phyloP scores from a whole-genome alignment of 129 eudicot genomes.

The Arctium minus region DNA sequence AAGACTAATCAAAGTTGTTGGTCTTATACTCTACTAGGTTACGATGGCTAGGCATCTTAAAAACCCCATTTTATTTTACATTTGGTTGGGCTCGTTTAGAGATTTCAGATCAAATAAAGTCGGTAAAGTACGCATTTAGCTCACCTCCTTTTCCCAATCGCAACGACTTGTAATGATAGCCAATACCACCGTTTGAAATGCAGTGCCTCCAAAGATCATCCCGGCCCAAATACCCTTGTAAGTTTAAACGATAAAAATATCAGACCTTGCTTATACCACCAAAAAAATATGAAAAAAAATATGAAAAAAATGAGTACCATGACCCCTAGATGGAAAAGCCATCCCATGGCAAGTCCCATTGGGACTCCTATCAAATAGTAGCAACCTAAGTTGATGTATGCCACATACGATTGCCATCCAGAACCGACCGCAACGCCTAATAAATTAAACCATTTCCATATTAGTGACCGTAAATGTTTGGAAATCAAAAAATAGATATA shows the following conservation, averaged over 20 bases:
- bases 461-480: not conserved
- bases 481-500: not conserved
- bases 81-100: not conserved
- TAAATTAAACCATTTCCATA: not conserved
- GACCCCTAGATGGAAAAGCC: slow-evolving; percentile 74
- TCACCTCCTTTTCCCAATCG: slow-evolving; percentile 89
- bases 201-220: slow-evolving; percentile 99
- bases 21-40: not conserved
- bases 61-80: not conserved
- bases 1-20: not conserved
- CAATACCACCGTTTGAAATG: slow-evolving; percentile 64
- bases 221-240: slow-evolving; percentile 92
- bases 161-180: slow-evolving; percentile 66
- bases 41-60: not conserved
- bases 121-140: not conserved
- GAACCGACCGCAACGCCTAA: slow-evolving; percentile 94
- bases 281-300: not conserved
- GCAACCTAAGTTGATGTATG: slow-evolving; percentile 77
- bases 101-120: not conserved
- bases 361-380: slow-evolving; percentile 76
- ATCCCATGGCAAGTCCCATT: slow-evolving; percentile 71
- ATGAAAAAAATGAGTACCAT: slow-evolving; percentile 41
- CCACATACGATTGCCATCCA: slow-evolving; percentile 87
- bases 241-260: not conserved
- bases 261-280: not conserved